Conservation (phyloP, 768 basidiomycete species). For the Lactarius tabidus region DNA sequence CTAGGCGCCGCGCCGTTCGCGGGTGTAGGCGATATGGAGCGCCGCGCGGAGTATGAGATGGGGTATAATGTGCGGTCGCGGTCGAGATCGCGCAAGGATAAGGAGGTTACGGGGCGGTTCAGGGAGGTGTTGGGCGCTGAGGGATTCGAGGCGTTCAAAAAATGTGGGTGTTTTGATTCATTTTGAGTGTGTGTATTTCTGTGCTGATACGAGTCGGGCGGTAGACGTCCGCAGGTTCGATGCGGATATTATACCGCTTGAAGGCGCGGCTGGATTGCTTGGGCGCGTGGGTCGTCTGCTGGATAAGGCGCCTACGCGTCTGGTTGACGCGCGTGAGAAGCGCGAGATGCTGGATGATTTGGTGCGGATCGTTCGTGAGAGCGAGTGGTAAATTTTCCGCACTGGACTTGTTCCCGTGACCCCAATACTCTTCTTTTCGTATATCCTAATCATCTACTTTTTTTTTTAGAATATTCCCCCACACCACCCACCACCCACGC, state of each 20-base stretch:
- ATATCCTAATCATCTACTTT: slow-evolving; percentile 13
- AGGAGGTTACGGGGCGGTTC: slow-evolving; percentile 24
- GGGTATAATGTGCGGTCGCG: slow-evolving; percentile 26
- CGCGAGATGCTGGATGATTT: slow-evolving; percentile 25
- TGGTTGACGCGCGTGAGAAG: slow-evolving; percentile 43
- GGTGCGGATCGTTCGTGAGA: slow-evolving; percentile 24
- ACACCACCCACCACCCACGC: neutral
- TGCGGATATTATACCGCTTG: slow-evolving; percentile 67
- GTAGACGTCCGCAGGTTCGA: slow-evolving; percentile 74
- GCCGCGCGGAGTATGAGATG: slow-evolving; percentile 32
- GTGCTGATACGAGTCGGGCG: neutral
- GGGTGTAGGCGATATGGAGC: no score
- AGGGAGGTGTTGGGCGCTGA: slow-evolving; percentile 22
- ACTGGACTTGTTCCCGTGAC: neutral
- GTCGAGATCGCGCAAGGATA: slow-evolving; percentile 15
- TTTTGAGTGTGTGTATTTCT: neutral
- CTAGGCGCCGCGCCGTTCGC: slow-evolving; percentile 3
- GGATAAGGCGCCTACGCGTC: slow-evolving; percentile 38
- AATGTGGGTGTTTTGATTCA: slow-evolving; percentile 46
- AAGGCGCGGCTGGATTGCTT: slow-evolving; percentile 70
- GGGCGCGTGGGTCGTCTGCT: slow-evolving; percentile 59
- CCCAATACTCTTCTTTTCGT: neutral
- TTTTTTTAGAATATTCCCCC: neutral
- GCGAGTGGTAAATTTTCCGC: slow-evolving; percentile 17
- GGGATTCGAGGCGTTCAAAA: slow-evolving; percentile 41